Conservation (phyloP, 306 rosid species). For the Vachellia pachyceras region DNA sequence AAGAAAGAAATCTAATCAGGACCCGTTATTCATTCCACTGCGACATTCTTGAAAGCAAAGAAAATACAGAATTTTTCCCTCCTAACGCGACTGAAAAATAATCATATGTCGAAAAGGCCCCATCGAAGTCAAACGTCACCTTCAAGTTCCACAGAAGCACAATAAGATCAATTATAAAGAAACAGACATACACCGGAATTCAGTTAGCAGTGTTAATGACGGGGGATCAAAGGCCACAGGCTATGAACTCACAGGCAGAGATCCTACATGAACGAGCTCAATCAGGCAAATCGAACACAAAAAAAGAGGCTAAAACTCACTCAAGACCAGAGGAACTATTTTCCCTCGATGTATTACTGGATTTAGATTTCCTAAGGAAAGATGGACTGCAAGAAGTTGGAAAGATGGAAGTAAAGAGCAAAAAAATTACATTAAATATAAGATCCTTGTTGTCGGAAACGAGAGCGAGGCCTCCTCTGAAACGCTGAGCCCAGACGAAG, state of each 20-base stretch:
- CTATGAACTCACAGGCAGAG: not conserved
- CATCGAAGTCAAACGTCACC: not conserved
- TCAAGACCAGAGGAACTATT: not conserved
- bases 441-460: slow-evolving; percentile 91
- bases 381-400: not conserved
- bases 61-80: not conserved
- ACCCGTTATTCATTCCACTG: not conserved
- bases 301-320: not conserved
- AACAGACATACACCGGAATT: not conserved
- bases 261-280: not conserved
- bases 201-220: not conserved
- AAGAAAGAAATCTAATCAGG: not conserved
- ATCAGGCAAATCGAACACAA: slow-evolving; percentile 8
- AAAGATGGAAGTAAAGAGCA: not conserved
- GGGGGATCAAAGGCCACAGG: not conserved
- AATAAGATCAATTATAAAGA: not conserved
- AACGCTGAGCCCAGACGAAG: slow-evolving; percentile 73
- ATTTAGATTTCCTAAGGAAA: not conserved
- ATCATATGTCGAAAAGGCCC: not conserved
- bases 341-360: not conserved
- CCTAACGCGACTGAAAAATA: not conserved
- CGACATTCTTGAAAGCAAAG: slow-evolving; percentile 7
- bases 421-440: slow-evolving; percentile 70
- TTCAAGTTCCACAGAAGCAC: not conserved
- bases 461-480: slow-evolving; percentile 96